phyloP scores from a whole-genome alignment of 2,329 filamentous ascomycete species.

The Claviceps capensis region DNA sequence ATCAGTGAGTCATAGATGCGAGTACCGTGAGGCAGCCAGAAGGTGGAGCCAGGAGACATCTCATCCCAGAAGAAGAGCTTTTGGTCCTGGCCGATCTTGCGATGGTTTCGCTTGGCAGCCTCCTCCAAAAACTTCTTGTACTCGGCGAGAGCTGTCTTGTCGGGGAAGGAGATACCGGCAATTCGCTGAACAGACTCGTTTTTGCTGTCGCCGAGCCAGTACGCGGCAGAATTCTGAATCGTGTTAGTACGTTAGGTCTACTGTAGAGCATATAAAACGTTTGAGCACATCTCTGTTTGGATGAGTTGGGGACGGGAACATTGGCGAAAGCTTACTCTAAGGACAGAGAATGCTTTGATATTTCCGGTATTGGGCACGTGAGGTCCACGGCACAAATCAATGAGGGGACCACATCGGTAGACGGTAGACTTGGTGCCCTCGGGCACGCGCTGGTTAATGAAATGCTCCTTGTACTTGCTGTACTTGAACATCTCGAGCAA shows the following conservation, averaged over 20 bases:
- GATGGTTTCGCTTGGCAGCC: conserved; percentile 93
- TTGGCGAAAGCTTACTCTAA: conserved; percentile 42
- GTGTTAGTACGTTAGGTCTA: conserved; percentile 15
- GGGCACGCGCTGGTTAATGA: conserved; percentile 58
- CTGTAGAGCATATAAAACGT: no score
- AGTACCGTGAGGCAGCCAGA: conserved; percentile 85
- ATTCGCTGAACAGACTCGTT: conserved; percentile 95
- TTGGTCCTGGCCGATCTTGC: conserved; percentile 87
- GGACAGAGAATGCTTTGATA: conserved; percentile 88
- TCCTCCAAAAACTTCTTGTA: conserved; percentile 94
- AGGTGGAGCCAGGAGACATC: conserved; percentile 80
- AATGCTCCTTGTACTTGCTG: conserved; percentile 97
- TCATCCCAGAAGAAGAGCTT: conserved; percentile 97
- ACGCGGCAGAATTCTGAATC: conserved; percentile 49
- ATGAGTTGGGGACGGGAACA: not conserved
- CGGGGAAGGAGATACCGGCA: conserved; percentile 87
- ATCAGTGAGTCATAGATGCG: conserved; percentile 87
- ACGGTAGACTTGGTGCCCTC: conserved; percentile 88
- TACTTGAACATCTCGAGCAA: conserved; percentile 90
- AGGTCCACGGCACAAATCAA: conserved; percentile 89
- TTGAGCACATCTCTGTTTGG: not conserved
- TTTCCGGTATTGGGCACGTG: conserved; percentile 85
- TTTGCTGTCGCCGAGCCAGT: conserved; percentile 85
- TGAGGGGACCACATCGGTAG: conserved; percentile 84
- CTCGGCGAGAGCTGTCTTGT: conserved; percentile 88